Base-by-base conservation (phyloP, 768 basidiomycete genomes). In the Termitomyces heimii region DNA sequence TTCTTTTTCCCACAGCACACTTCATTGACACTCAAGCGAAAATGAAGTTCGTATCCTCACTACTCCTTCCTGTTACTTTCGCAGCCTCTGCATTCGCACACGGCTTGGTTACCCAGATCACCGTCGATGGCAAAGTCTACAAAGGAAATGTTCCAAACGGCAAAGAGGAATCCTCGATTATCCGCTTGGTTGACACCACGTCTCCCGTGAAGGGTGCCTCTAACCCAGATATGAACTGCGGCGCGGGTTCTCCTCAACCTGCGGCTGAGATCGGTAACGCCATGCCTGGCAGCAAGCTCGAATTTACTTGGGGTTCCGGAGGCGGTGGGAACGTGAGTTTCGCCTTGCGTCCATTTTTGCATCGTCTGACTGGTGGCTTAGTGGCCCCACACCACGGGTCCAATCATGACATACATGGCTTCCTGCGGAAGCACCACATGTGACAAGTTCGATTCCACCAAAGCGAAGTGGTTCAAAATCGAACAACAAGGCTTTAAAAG, bases 401-500 rank as follows among this genome's bases (percentile, higher is more conserved):
- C 88, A 12, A 73, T 88, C 73, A 72, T 90, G 70, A 89, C 86
- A 34, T 92, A 92, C 66, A 78, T 92, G 80, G 79, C 87, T 2
- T 70, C 74, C 28, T 92, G 89, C 65, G 81, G 80, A 0, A 69
- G 70, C 37, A 73, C 75, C 0, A 69, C 81, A 2, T 89, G 88
- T 69, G 77, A 78, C 64, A 69, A 83, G 62, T 88, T 84, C 69
- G 74, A 88, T 63, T 63, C 81, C 3, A 73, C 77, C 18, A 63
- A 75, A 22, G 84, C 86, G 13, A 75, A 82, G 63, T 91, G 86
- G 86, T 88, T 90, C 80, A 89, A 90, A 76, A 83, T 87, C 56
- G 70, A 79, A 34, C 76, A 86, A 65, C 71, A 73, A 2, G 83
- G 81, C 1, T 68, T 73, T 16, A 70, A 10, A 37, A 79, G 39